Base-by-base conservation (phyloP, 331 rosid genomes). In the Cucumis variabilis region DNA sequence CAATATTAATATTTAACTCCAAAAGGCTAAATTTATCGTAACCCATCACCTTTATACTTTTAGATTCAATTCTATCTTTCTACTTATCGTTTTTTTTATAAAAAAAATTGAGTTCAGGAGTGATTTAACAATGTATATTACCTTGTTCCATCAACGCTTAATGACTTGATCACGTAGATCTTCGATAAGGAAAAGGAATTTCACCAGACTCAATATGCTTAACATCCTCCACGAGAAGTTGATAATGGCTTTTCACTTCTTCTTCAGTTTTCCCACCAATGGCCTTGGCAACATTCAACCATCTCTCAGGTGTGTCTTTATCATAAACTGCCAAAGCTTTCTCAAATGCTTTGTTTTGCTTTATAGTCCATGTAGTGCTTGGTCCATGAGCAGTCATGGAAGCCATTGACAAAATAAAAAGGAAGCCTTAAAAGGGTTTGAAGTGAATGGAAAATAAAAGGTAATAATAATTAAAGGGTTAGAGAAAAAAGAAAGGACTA, bases 241-340 rank as follows among this genome's bases (percentile, higher is more conserved):
- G 21, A 20, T 63, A 84, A 8, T 84, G 86, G 65, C 86, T 84
- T 60, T 84, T 68, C 9, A 84, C 86, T 84, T 84, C 77, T 1
- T 66, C 86, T 41, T 44, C 75, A 13, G 86, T 84, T 66, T 84
- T 84, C 5, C 12, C 62, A 21, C 77, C 86, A 48, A 84, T 73
- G 19, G 86, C 86, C 16, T 30, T 84, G 0, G 77, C 65, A 41
- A 84, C 86, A 68, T 84, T 84, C 0, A 63, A 23, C 86, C 86
- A 84, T 62, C 86, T 37, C 0, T 84, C 65, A 20, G 86, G 86
- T 46, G 86, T 84, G 65, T 84, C 86, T 48, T 84, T 25, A 25
- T 84, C 86, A 27, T n/a, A 84, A 76, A 84, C 76, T 6, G 86
- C 86, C 72, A 84, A 84, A 33, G 86, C 86, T 28, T 68, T 46